Conservation (phyloP, 1,284 basidiomycete species). For the Earliella scabrosa region DNA sequence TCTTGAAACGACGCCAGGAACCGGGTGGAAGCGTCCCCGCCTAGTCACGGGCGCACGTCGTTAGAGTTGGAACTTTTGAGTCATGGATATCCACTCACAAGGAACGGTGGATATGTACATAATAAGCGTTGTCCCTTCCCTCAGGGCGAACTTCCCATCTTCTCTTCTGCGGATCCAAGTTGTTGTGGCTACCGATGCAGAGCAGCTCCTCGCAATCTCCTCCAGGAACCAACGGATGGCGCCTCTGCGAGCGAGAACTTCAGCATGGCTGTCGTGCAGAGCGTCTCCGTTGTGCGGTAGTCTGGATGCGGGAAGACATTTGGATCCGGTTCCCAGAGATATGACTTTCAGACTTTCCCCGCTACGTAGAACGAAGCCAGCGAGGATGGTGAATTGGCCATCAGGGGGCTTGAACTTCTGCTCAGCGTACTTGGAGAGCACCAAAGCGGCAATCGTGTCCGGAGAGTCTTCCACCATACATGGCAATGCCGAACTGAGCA, state of each 20-base stretch:
- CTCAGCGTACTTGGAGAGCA: slow-evolving; percentile 48
- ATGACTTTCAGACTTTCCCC: slow-evolving; percentile 51
- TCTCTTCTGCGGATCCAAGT: slow-evolving; percentile 46
- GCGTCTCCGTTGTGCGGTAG: slow-evolving; percentile 79
- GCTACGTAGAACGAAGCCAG: slow-evolving; percentile 56
- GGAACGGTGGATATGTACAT: slow-evolving; percentile 93
- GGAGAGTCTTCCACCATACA: slow-evolving; percentile 26
- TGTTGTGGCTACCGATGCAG: slow-evolving; percentile 20
- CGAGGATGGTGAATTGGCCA: slow-evolving; percentile 62
- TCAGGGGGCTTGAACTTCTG: slow-evolving; percentile 52
- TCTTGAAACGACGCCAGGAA: slow-evolving; percentile 77
- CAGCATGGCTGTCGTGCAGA: slow-evolving; percentile 90
- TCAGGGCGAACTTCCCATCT: slow-evolving; percentile 54
- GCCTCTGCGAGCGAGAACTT: slow-evolving; percentile 84
- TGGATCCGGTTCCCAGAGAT: slow-evolving; percentile 84
- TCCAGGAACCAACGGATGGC: slow-evolving; percentile 83
- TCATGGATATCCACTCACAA: slow-evolving; percentile 53
- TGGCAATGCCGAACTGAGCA: background rate
- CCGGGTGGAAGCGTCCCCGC: slow-evolving; percentile 89
- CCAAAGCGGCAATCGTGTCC: slow-evolving; percentile 32
- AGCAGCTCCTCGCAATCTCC: slow-evolving; percentile 52
- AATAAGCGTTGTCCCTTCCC: slow-evolving; percentile 53
- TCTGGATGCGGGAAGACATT: slow-evolving; percentile 75
- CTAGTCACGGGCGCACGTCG: slow-evolving; percentile 33
- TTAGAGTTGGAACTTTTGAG: background rate